Percentiles rank a stretch among this genome's conserved stretches.
Evolutionary conservation across 2,329 filamentous ascomycete species (phyloP).

Genomic region (Clonostachys chloroleuca): DNA sequence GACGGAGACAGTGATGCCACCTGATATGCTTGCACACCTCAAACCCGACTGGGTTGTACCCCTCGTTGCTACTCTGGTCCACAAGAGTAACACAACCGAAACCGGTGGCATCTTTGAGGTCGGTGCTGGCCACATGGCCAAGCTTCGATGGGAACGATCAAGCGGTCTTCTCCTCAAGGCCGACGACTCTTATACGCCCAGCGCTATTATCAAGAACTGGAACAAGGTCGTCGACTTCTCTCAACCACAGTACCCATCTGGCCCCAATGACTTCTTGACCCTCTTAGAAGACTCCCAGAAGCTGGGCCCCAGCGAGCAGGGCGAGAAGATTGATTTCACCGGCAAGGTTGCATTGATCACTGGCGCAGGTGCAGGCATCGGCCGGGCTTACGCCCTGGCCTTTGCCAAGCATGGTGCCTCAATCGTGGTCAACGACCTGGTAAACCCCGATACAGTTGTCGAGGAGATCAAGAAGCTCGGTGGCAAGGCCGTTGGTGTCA

Average conservation of each 20-base stretch:
- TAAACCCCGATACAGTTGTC: constrained; percentile 85
- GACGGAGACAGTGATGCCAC: constrained; percentile 93
- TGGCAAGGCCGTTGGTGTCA: constrained; percentile 87
- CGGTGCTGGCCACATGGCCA: constrained; percentile 87
- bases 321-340: constrained; percentile 73
- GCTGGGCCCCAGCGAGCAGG: constrained; percentile 66
- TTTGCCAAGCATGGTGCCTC: constrained; percentile 81
- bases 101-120: constrained; percentile 90
- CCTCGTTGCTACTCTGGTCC: constrained; percentile 81
- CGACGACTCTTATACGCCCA: constrained; percentile 82
- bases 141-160: constrained; percentile 92
- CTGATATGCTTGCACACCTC: constrained; percentile 80
- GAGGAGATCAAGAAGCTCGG: constrained; percentile 87
- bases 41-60: constrained; percentile 96
- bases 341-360: constrained; percentile 85
- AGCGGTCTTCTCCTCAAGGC: constrained; percentile 85
- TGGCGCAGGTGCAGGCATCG: constrained; percentile 85
- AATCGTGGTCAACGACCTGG: constrained; percentile 93
- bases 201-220: constrained; percentile 87
- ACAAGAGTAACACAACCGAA: constrained; percentile 79
- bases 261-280: constrained; percentile 82
- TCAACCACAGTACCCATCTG: constrained; percentile 71
- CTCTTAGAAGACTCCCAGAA: constrained; percentile 82
- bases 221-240: constrained; percentile 83
- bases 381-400: constrained; percentile 82